These are phyloP conservation scores for Nicotiana otophora DNA, from an alignment of 257 asterid genomes.

Conservation along the genomic window DNA sequence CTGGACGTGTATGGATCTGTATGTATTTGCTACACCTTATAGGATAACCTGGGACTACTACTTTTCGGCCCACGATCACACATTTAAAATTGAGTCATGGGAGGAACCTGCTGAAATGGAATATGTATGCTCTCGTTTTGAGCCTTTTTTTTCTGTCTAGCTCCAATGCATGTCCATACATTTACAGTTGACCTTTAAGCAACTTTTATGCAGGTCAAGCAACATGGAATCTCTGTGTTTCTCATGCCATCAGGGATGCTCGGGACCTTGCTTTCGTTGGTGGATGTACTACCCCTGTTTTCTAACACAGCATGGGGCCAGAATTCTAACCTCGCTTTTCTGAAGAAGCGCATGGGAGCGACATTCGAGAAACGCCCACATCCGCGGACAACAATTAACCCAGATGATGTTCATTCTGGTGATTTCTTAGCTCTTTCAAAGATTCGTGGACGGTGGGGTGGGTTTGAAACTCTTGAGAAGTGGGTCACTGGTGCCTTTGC, in stretches of 20 bases:
- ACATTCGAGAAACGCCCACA: constrained; percentile 67
- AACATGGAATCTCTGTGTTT: constrained; percentile 91
- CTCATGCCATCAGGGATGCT: constrained; percentile 99
- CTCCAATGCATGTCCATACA: not conserved
- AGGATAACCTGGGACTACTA: constrained; percentile 98
- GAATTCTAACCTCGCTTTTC: constrained; percentile 85
- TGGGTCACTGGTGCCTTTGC: constrained; percentile 99
- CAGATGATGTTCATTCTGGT: constrained; percentile 84
- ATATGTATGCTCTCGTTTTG: constrained; percentile 50
- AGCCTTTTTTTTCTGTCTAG: not conserved
- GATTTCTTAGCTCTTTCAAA: constrained; percentile 95
- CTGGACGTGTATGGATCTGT: constrained; percentile 99
- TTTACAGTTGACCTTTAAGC: constrained; percentile 4
- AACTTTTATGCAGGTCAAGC: constrained; percentile 66
- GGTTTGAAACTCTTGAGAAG: constrained; percentile 98
- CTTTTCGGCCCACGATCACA: constrained; percentile 78
- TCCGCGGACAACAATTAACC: constrained; percentile 69
- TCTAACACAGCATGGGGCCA: constrained; percentile 98
- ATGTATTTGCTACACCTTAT: constrained; percentile 98
- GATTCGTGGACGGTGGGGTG: constrained; percentile 99
- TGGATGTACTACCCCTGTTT: constrained; percentile 91
- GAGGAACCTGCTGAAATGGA: constrained; percentile 93
- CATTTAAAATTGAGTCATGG: constrained; percentile 75
- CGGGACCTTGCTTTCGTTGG: constrained; percentile 87
- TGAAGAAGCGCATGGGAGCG: constrained; percentile 95